A percentile compares a stretch with the other conserved stretches of the same genome.
Evolutionary conservation across 805 yeast genomes (phyloP).

Genomic region (Metschnikowia arizonensis): DNA sequence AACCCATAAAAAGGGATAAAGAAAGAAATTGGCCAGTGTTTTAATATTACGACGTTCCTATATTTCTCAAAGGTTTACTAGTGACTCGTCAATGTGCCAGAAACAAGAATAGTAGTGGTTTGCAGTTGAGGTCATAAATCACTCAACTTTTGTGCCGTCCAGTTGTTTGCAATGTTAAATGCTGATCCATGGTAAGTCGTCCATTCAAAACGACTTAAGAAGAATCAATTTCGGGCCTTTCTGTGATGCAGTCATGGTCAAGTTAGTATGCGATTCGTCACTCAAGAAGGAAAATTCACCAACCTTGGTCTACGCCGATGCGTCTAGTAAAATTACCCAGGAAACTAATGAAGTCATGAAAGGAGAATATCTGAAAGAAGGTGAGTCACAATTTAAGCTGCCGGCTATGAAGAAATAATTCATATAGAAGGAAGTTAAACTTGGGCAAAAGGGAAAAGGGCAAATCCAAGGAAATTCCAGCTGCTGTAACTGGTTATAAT

Average conservation of each 20-base stretch:
- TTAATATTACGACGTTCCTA: too few species aligned
- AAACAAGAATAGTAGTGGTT: too few species aligned
- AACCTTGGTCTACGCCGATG: conserved; percentile 23
- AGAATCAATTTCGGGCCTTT: conserved; percentile 37
- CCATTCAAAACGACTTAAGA: conserved; percentile 28
- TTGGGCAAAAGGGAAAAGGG: conserved; percentile 14
- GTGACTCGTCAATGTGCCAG: too few species aligned
- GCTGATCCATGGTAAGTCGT: too few species aligned
- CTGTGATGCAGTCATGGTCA: conserved; percentile 33
- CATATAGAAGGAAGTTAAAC: conserved; percentile 25
- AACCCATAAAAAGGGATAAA: too few species aligned
- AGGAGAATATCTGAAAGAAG: conserved; percentile 9
- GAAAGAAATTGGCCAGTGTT: too few species aligned
- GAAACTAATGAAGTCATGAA: conserved; percentile 22
- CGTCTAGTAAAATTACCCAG: conserved; percentile 18
- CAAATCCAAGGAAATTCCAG: background rate
- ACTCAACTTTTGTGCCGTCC: too few species aligned
- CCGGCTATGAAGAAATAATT: conserved; percentile 29
- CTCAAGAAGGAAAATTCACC: conserved; percentile 20
- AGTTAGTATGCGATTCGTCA: conserved; percentile 31
- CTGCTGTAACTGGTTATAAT: conserved; percentile 32
- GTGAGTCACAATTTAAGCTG: conserved; percentile 29
- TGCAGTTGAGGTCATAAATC: too few species aligned
- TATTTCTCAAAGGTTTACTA: too few species aligned
- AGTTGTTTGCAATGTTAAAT: too few species aligned